phyloP scores from a whole-genome alignment of 1,284 basidiomycete species.

The Trametes pubescens region DNA sequence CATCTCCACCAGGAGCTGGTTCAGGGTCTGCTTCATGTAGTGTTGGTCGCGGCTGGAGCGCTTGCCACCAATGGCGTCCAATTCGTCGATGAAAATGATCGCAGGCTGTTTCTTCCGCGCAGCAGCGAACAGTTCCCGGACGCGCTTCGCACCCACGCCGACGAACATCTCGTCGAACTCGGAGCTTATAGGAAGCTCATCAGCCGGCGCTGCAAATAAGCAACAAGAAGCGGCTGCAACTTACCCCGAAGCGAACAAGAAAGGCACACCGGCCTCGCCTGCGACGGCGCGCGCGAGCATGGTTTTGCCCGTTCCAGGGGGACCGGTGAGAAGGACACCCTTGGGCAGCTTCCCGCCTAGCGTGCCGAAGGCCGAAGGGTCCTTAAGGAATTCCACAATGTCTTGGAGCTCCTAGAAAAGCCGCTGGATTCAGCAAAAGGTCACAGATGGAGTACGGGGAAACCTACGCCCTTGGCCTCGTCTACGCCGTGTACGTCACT shows the following conservation, averaged over 20 bases:
- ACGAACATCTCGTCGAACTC: slow-evolving; percentile 99
- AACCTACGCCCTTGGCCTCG: slow-evolving; percentile 84
- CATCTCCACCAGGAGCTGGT: slow-evolving; percentile 94
- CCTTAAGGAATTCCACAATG: slow-evolving; percentile 91
- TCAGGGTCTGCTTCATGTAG: slow-evolving; percentile 92
- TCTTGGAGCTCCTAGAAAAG: slow-evolving; percentile 83
- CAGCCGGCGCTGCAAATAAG: background rate
- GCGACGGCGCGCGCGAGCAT: slow-evolving; percentile 96
- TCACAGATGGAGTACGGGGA: slow-evolving; percentile 1
- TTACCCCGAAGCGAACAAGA: slow-evolving; percentile 87
- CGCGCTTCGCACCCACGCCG: slow-evolving; percentile 94
- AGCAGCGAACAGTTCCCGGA: slow-evolving; percentile 94
- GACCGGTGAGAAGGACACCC: slow-evolving; percentile 89
- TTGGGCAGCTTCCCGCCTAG: slow-evolving; percentile 93
- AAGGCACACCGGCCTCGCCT: slow-evolving; percentile 95
- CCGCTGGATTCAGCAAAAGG: slow-evolving; percentile 9
- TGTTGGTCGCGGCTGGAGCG: slow-evolving; percentile 89
- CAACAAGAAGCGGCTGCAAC: slow-evolving; percentile 30
- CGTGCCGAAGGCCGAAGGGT: slow-evolving; percentile 87
- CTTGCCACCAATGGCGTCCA: slow-evolving; percentile 94
- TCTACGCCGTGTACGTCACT: slow-evolving; percentile 95
- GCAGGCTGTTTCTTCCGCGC: slow-evolving; percentile 95
- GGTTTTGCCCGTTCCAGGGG: slow-evolving; percentile 96
- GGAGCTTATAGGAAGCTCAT: slow-evolving; percentile 61
- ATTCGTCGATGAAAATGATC: slow-evolving; percentile 95